Evolutionary conservation across 331 rosid genomes (phyloP), one percentile per base, ranked within the genome.

Genomic region (Pyracantha coccinea): DNA sequence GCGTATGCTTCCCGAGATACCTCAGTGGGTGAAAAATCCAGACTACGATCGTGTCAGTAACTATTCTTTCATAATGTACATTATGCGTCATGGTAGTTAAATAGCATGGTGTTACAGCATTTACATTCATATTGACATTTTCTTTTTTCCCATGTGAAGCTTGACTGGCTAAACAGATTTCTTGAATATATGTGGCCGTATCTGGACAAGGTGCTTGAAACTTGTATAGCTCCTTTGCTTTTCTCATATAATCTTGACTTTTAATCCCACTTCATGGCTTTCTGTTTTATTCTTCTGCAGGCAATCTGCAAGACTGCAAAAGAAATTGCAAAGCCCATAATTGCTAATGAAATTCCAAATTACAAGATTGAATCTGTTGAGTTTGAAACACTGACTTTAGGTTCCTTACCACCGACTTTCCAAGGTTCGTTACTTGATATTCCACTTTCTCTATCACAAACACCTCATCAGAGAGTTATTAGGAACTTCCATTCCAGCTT

Each of bases 1-100:
- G 74, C 85, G 82, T 77, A 90, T 93, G 89, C 73, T 91, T n/a
- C 96, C 90, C 15, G 98, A 93, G 81, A 93, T 93, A 72, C 98
- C 97, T 10, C 85, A 88, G 47, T 93, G 97, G 98, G 87, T 93
- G 71, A 93, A 93, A 82, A 88, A 85, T 84, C 98, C 97, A 7
- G 98, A 93, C 76, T 91, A 86, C 47, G 97, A 93, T 86, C 86
- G 98, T 72, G 98, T 91, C 83, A 82, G 81, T 66, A 68, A 52
- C 35, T 25, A 33, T 19, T 35, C 25, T 65, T 47, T 53, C 24
- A 52, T 41, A 1, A 58, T 44, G 47, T 60, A 27, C n/a, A n/a
- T 57, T 71, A 24, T 11, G 10, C 35, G 29, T 62, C 55, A 20
- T 28, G 3, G 3, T 2, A 28, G 44, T 41, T 41, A 52, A 44